Evolutionary conservation across 2,329 filamentous ascomycete genomes (phyloP).

Genomic region (Calonectria fujianensis): DNA sequence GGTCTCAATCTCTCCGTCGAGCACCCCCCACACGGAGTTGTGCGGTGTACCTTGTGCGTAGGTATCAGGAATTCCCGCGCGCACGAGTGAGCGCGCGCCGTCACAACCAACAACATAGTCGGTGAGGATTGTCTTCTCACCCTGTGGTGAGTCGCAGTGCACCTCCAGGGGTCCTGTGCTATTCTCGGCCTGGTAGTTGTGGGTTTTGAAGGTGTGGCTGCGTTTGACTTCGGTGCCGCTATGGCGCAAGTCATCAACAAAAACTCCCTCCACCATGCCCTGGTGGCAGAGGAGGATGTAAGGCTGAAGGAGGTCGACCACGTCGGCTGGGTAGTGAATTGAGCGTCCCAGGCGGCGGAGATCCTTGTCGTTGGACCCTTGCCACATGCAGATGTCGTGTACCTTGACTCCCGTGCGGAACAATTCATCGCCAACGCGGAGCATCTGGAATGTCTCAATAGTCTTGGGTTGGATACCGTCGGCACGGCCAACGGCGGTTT

Average conservation of each 20-base stretch:
- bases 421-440: slow-evolving; percentile 79
- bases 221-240: slow-evolving; percentile 77
- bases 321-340: slow-evolving; percentile 77
- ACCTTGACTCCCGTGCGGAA: slow-evolving; percentile 80
- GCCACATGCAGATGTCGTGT: slow-evolving; percentile 85
- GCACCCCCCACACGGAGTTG: slow-evolving; percentile 79
- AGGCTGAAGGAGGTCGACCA: slow-evolving; percentile 72
- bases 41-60: slow-evolving; percentile 73
- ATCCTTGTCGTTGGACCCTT: slow-evolving; percentile 67
- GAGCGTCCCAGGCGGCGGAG: slow-evolving; percentile 77
- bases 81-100: slow-evolving; percentile 81
- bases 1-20: slow-evolving; percentile 81
- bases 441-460: slow-evolving; percentile 83
- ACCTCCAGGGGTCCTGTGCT: slow-evolving; percentile 64
- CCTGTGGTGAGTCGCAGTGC: slow-evolving; percentile 69
- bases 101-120: slow-evolving; percentile 83
- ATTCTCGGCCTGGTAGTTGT: slow-evolving; percentile 60
- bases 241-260: slow-evolving; percentile 79
- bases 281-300: slow-evolving; percentile 79
- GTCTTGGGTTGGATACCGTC: slow-evolving; percentile 86
- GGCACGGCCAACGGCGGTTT: slow-evolving; percentile 79
- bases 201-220: slow-evolving; percentile 77
- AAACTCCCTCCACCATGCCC: slow-evolving; percentile 82
- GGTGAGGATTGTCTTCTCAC: slow-evolving; percentile 70
- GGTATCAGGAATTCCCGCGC: slow-evolving; percentile 74